These are phyloP conservation scores for Tubosaeta brunneosetosa DNA, from an alignment of 768 basidiomycete species.

Conservation along the genomic window DNA sequence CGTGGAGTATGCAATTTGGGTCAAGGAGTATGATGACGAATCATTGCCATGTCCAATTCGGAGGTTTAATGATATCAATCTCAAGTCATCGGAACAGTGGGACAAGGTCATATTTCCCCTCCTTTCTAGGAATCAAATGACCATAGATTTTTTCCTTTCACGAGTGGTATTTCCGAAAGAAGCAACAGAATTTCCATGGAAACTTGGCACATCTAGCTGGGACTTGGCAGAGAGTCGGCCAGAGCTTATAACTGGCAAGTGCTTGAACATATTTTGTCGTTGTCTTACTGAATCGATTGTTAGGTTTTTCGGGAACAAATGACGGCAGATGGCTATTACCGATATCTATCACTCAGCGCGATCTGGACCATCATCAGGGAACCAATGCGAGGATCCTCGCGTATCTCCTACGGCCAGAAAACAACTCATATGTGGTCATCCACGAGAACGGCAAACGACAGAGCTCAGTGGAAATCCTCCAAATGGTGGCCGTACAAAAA, in stretches of 20 bases:
- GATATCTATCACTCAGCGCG: conserved; percentile 15
- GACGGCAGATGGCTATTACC: conserved; percentile 34
- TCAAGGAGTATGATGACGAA: conserved; percentile 1
- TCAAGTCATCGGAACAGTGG: conserved; percentile 32
- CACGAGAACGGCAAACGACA: background rate
- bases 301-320: conserved; percentile 48
- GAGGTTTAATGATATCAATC: conserved; percentile 37
- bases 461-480: background rate
- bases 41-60: conserved; percentile 28
- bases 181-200: too few relatives aligned
- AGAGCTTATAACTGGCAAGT: background rate
- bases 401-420: background rate
- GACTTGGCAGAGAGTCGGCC: conserved; percentile 22
- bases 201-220: too few relatives aligned
- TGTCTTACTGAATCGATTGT: background rate
- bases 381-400: too few relatives aligned
- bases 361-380: background rate
- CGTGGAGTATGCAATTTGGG: conserved; percentile 38
- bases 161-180: too few relatives aligned
- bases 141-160: too few relatives aligned
- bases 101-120: conserved; percentile 25
- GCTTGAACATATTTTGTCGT: too few relatives aligned
- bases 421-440: background rate
- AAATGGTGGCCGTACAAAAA: background rate
- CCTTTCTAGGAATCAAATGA: conserved; percentile 35